Percentiles rank a stretch among this genome's conserved stretches.
Evolutionary conservation across 495 filamentous ascomycete genomes (phyloP).

Genomic region (Aspergillus bertholletiae): DNA sequence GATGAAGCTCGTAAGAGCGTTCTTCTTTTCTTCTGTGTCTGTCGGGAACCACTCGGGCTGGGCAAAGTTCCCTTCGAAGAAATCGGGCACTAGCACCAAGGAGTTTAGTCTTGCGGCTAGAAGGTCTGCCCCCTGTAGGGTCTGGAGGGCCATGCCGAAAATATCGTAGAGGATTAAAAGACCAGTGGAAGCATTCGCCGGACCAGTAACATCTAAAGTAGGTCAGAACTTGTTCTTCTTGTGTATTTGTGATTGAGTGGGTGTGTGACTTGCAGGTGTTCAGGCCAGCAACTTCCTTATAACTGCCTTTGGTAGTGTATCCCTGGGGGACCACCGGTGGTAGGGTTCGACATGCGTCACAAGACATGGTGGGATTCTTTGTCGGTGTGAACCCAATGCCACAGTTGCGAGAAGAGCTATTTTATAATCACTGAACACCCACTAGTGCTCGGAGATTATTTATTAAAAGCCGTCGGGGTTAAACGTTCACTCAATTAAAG

Average conservation of each 20-base stretch:
- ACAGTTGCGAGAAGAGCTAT: neutral
- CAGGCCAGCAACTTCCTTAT: constrained; percentile 57
- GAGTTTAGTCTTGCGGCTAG: constrained; percentile 36
- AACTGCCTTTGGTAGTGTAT: constrained; percentile 64
- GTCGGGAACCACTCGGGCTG: constrained; percentile 30
- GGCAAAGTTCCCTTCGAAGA: constrained; percentile 37
- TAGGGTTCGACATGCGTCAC: constrained; percentile 69
- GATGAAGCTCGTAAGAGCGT: constrained; percentile 26
- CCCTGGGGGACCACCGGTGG: constrained; percentile 60
- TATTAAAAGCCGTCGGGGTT: neutral
- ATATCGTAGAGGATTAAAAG: constrained; percentile 53
- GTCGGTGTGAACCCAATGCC: neutral
- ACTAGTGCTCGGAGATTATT: neutral
- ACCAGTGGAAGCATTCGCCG: constrained; percentile 27
- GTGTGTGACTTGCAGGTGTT: constrained; percentile 58
- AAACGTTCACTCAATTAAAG: neutral
- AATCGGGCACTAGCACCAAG: constrained; percentile 45
- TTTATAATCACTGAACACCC: neutral
- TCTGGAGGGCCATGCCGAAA: constrained; percentile 50
- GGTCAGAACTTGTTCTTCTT: neutral
- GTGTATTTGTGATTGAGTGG: too few relatives aligned
- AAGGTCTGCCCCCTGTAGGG: constrained; percentile 53
- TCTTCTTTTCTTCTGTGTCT: constrained; percentile 44
- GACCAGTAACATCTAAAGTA: constrained; percentile 42
- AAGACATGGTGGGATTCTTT: constrained; percentile 19